These are phyloP conservation scores for Wickerhamiella slavikovae DNA, from an alignment of 805 yeast species.

Conservation along the genomic window DNA sequence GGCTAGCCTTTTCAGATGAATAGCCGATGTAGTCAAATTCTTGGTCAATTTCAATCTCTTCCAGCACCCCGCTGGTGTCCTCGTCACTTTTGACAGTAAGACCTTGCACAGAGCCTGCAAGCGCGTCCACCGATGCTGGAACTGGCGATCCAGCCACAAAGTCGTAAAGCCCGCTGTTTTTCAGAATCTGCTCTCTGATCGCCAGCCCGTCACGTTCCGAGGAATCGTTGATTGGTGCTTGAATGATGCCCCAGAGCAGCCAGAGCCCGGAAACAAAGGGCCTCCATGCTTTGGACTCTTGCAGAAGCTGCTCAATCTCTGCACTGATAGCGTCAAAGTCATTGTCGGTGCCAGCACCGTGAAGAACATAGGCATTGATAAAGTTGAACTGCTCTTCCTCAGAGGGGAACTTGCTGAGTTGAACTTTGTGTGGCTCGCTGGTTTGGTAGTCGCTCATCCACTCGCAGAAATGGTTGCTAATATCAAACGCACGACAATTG, in stretches of 20 bases:
- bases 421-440: too few species aligned
- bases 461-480: conserved; percentile 84
- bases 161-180: conserved; percentile 22
- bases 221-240: conserved; percentile 32
- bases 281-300: conserved; percentile 60
- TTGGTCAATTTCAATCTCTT: conserved; percentile 8
- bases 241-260: conserved; percentile 86
- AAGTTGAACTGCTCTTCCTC: conserved; percentile 48
- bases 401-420: conserved; percentile 53
- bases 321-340: conserved; percentile 21
- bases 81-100: too few species aligned
- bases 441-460: conserved; percentile 90
- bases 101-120: too few species aligned
- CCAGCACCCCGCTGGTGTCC: too few species aligned
- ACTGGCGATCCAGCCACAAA: conserved; percentile 18
- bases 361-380: conserved; percentile 56
- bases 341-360: conserved; percentile 12
- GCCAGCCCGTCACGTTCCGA: conserved; percentile 19
- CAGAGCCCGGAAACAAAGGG: conserved; percentile 60
- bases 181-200: conserved; percentile 16
- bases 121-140: conserved; percentile 13
- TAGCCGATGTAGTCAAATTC: conserved; percentile 58
- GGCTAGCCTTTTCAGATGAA: conserved; percentile 48
- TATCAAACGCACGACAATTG: conserved; percentile 71
- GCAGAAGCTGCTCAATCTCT: conserved; percentile 31